Evolutionary conservation across 2,329 filamentous ascomycete genomes (phyloP).

Genomic region (Hawksworthiomyces lignivorus): DNA sequence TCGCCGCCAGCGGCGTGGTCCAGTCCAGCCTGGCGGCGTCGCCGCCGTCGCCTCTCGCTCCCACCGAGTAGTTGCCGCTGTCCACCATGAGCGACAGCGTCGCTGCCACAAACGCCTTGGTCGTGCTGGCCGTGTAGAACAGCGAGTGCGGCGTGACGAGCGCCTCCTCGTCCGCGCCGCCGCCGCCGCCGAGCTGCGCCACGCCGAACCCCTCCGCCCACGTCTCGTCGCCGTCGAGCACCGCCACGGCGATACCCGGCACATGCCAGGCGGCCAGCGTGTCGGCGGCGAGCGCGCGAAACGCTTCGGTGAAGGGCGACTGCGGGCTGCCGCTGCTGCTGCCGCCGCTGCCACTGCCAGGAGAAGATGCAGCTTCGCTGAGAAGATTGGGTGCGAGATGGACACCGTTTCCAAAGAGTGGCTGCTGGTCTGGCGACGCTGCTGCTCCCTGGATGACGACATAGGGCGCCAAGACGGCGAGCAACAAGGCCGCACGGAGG

Average conservation of each 20-base stretch:
- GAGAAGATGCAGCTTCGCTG: too few species aligned
- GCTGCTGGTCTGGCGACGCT: too few species aligned
- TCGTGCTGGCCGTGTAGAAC: conserved; percentile 46
- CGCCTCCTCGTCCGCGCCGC: conserved; percentile 27
- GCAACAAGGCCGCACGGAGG: too few species aligned
- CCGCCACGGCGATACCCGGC: conserved; percentile 40
- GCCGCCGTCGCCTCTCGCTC: background rate
- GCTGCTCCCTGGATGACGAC: too few species aligned
- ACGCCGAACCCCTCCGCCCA: conserved; percentile 28
- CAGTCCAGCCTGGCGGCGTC: conserved; percentile 29
- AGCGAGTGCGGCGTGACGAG: conserved; percentile 39
- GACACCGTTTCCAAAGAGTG: too few species aligned
- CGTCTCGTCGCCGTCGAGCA: conserved; percentile 37
- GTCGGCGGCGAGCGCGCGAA: conserved; percentile 9
- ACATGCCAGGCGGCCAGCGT: conserved; percentile 30
- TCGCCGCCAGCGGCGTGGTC: conserved; percentile 34
- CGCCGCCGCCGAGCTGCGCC: conserved; percentile 18
- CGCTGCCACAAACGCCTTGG: conserved; percentile 46
- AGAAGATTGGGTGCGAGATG: too few species aligned
- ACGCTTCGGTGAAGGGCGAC: conserved; percentile 12
- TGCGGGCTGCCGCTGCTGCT: conserved; percentile 3
- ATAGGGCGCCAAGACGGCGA: too few species aligned
- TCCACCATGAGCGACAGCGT: conserved; percentile 39
- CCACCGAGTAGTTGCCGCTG: conserved; percentile 27
- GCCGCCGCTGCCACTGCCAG: too few species aligned